Percentiles rank a stretch among this genome's conserved stretches.
Conservation (phyloP, 768 basidiomycete species). For the Tulasnella sp. region DNA sequence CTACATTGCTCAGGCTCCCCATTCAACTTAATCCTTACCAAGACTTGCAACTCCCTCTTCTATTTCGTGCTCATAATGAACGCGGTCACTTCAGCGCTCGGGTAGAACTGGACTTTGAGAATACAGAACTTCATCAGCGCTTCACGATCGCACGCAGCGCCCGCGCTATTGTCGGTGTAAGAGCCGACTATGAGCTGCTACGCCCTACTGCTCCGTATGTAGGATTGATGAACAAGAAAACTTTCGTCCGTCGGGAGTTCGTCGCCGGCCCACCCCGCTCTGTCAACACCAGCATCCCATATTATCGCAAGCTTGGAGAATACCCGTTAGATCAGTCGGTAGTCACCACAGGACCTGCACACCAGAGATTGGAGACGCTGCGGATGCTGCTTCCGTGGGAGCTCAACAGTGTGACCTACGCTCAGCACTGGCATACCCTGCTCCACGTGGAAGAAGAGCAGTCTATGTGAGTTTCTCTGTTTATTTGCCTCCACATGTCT, state of each 20-base stretch:
- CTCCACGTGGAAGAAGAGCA: conserved; percentile 13
- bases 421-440: conserved; percentile 1
- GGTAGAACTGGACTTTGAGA: conserved; percentile 5
- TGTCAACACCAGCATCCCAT: not conserved
- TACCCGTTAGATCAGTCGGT: not conserved
- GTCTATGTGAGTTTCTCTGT: not conserved
- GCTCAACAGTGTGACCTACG: not conserved
- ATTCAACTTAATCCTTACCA: no score
- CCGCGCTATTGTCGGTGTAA: conserved; percentile 11
- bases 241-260: conserved; percentile 21
- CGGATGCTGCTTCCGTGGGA: not conserved
- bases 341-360: not conserved
- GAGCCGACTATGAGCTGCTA: conserved; percentile 36
- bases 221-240: conserved; percentile 18
- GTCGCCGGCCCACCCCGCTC: conserved; percentile 23
- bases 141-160: conserved; percentile 10
- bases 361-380: not conserved
- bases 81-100: conserved; percentile 15
- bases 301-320: not conserved
- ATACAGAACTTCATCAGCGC: not conserved
- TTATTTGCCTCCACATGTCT: no score
- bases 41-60: no score
- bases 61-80: not conserved
- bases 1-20: no score
- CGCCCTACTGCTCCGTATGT: conserved; percentile 37